Base-by-base conservation (phyloP, 106 monocot genomes). In the Iris macrosiphon region DNA sequence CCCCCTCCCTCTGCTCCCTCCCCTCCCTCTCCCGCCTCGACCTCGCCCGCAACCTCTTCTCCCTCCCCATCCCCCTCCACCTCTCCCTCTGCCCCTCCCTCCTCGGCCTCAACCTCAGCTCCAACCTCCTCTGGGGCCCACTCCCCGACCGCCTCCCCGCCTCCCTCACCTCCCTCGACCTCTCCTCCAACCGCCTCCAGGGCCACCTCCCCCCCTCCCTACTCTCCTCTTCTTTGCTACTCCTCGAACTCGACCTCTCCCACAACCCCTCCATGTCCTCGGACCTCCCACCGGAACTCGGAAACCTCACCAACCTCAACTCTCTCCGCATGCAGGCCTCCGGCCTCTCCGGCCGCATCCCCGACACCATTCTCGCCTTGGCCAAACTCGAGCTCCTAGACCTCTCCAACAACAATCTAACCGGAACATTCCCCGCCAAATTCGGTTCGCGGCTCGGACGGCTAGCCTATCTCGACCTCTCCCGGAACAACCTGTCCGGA, bases 11-110 rank as follows among this genome's bases (percentile, higher is more conserved):
- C 63, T 65, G 82, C 13, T 45, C 72, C 34, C 82, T 81, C 68
- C 59, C 60, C 23, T 54, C 63, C 3, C 47, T 87, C 31, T 39
- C 55, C 53, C 35, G 61, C 32, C 74, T 87, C 57, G 82, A 87
- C 61, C 76, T 87, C 47, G 75, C 75, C 75, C 47, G 14, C 65
- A 79, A 68, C 25, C 30, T 54, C 29, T 30, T 82, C 23, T 87
- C 82, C 82, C 82, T 81, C 0, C 71, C 87, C 33, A 47, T 87
- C 40, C 87, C 87, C 8, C 68, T 72, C 61, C 87, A 87, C 31
- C 18, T 87, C 34, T 56, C 64, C 3, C 71, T 42, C 52, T 71
- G 82, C 11, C 21, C 74, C n/a, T 68, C 68, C 8, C 68, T 87
- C 25, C 49, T 31, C 1, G 40, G 44, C 20, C 78, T 87, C 33